A percentile compares a stretch with the other conserved stretches of the same genome.
Evolutionary conservation across 257 asterid species (phyloP).

Genomic region (Fraxinus pennsylvanica): DNA sequence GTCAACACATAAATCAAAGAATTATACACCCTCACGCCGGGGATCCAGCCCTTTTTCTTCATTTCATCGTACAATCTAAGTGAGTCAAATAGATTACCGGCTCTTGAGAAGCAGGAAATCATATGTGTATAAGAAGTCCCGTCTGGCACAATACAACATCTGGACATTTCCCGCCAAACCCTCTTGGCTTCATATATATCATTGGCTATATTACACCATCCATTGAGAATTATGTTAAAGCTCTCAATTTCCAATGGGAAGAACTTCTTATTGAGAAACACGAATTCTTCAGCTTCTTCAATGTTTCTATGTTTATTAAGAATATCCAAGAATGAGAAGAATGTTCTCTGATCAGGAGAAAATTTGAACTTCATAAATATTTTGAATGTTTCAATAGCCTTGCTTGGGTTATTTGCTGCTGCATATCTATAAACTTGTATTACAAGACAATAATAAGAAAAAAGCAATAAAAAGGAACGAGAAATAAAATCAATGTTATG

Average conservation of each 20-base stretch:
- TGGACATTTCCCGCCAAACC: slow-evolving; percentile 94
- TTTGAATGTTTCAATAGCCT: slow-evolving; percentile 79
- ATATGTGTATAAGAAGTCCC: slow-evolving; percentile 66
- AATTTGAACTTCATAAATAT: slow-evolving; percentile 71
- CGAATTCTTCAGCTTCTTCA: slow-evolving; percentile 91
- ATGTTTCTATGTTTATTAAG: slow-evolving; percentile 79
- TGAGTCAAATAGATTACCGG: slow-evolving; percentile 69
- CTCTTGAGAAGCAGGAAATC: slow-evolving; percentile 79
- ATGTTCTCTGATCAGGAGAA: slow-evolving; percentile 65
- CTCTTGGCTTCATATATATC: slow-evolving; percentile 85
- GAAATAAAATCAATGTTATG: slow-evolving; percentile 5
- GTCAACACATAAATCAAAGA: slow-evolving; percentile 65
- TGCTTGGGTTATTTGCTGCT: slow-evolving; percentile 59
- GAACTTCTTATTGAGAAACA: slow-evolving; percentile 75
- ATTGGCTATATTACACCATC: slow-evolving; percentile 71
- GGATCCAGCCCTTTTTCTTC: slow-evolving; percentile 81
- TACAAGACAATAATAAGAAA: slow-evolving; percentile 10
- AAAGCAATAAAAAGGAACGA: not conserved
- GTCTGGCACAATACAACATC: slow-evolving; percentile 71
- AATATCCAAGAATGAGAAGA: slow-evolving; percentile 59
- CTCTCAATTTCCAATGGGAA: slow-evolving; percentile 76
- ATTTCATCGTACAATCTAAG: slow-evolving; percentile 83
- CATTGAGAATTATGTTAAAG: slow-evolving; percentile 79
- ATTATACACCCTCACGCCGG: slow-evolving; percentile 67
- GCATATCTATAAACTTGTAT: slow-evolving; percentile 54